Base-by-base conservation (phyloP, 805 yeast genomes). In the Wickerhamomyces sydowiorum region DNA sequence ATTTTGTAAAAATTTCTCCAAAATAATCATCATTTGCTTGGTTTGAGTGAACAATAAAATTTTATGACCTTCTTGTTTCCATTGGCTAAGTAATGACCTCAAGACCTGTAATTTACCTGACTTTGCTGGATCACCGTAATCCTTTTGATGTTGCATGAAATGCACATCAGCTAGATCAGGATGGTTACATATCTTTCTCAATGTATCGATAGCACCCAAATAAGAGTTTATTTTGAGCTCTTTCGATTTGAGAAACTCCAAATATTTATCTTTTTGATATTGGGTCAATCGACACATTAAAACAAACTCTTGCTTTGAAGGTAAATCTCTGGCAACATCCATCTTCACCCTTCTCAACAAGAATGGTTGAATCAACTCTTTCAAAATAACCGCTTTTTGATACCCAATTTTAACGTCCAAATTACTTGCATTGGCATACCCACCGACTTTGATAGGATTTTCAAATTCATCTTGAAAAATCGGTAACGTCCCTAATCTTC, bases 371-470 rank as follows among this genome's bases (percentile, higher is more conserved):
- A 93, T 87, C 50, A 91, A 64, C 53, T 93, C 96, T 39, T 96
- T 70, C 40, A 93, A 65, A 3, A 91, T 82, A 5, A 90, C 93
- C 0, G 99, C 99, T 66, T 98, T 93, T 59, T 88, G 88, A 57
- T 87, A 90, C 2, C 97, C 96, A 1, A 97, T 82, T 57, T 91
- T 97, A 0, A 93, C 98, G 59, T 93, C 97, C 3, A 93, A 77
- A 59, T 93, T 93, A 1, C 95, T 80, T 0, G 99, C 98, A 66
- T 91, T 93, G 1, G 99, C 96, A 64, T 93, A 93, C 0, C 99
- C 99, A n/a, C 99, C 99, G 59, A 86, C 73, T 56, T 89, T 91
- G 36, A 93, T 93, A 0, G 99, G 99, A 6, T 82, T 70, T 3
- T 96, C 84, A 60, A 93, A 93, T 59, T 93, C 96, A 40, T 76